Conservation (phyloP, 345 rosid species). For the rapeseed (Brassica napus) region DNA sequence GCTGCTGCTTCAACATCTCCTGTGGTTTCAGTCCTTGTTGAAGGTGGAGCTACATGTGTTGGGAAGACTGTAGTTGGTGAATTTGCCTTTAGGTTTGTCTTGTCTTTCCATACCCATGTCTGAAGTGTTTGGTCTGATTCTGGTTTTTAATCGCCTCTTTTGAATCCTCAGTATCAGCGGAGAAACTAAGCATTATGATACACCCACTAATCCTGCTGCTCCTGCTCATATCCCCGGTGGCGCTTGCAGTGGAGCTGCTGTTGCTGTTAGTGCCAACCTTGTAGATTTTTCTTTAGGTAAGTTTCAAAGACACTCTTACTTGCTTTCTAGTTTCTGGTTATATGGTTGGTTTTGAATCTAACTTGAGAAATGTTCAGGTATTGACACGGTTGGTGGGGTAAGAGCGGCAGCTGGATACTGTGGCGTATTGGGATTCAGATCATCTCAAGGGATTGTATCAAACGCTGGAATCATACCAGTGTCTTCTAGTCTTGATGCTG, state of each 20-base stretch:
- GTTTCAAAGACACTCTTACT: neutral
- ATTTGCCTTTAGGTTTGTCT: conserved; percentile 67
- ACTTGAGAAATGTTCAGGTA: conserved; percentile 52
- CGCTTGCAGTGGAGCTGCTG: conserved; percentile 90
- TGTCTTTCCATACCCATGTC: neutral
- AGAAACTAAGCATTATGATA: conserved; percentile 73
- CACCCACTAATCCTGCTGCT: conserved; percentile 87
- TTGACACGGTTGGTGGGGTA: conserved; percentile 87
- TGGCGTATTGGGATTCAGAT: conserved; percentile 79
- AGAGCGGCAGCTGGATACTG: conserved; percentile 87
- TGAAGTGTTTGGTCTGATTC: neutral
- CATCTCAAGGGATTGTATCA: conserved; percentile 71
- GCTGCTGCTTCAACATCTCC: conserved; percentile 61
- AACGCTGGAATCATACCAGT: conserved; percentile 62
- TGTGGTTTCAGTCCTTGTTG: conserved; percentile 71
- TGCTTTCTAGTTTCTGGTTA: neutral
- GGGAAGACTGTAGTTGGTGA: conserved; percentile 92
- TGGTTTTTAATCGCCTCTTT: neutral
- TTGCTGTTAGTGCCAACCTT: conserved; percentile 83
- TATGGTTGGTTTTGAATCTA: neutral
- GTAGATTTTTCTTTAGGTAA: conserved; percentile 74
- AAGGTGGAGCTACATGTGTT: conserved; percentile 93
- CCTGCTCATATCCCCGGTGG: conserved; percentile 80
- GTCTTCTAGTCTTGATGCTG: conserved; percentile 76
- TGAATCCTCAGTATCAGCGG: conserved; percentile 70